These are phyloP conservation scores for Tetradesmus lagerheimii DNA, from an alignment of 139 green algal species.

Conservation along the genomic window DNA sequence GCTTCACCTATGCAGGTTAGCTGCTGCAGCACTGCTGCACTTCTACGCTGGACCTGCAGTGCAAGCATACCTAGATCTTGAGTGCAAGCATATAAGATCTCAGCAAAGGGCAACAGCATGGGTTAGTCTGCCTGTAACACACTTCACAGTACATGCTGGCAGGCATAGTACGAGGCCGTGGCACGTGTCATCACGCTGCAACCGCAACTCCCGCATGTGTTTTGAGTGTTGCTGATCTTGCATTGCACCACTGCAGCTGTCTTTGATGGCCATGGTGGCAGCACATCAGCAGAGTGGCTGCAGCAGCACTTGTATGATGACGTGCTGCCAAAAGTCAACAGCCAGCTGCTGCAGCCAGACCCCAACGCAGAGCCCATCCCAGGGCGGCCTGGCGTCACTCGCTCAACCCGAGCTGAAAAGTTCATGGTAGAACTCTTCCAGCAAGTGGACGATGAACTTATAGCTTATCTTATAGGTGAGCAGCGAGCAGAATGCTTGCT, in stretches of 20 bases:
- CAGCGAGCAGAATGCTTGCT: neutral
- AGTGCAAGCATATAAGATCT: neutral
- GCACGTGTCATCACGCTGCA: neutral
- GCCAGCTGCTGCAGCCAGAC: slow-evolving; percentile 8
- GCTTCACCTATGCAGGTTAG: slow-evolving; percentile 57
- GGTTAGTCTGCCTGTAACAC: neutral
- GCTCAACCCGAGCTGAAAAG: neutral
- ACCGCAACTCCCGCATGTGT: neutral
- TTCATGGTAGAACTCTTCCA: slow-evolving; percentile 46
- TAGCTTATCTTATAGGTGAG: slow-evolving; percentile 56
- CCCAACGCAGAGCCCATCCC: slow-evolving; percentile 4
- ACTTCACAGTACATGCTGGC: neutral
- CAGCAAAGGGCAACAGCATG: neutral
- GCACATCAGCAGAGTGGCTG: slow-evolving; percentile 58
- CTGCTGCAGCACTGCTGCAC: neutral
- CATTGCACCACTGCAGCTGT: slow-evolving; percentile 54
- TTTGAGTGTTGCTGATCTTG: no score
- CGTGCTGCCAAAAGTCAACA: slow-evolving; percentile 6
- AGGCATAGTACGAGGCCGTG: neutral
- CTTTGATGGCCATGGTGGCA: slow-evolving; percentile 68
- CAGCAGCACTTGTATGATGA: slow-evolving; percentile 52
- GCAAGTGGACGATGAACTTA: slow-evolving; percentile 60
- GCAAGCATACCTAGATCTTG: neutral
- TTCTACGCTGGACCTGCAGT: neutral
- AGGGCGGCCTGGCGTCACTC: neutral